Conservation (phyloP, 352 stramenopile genomes). For the Pythium sukuiense region DNA sequence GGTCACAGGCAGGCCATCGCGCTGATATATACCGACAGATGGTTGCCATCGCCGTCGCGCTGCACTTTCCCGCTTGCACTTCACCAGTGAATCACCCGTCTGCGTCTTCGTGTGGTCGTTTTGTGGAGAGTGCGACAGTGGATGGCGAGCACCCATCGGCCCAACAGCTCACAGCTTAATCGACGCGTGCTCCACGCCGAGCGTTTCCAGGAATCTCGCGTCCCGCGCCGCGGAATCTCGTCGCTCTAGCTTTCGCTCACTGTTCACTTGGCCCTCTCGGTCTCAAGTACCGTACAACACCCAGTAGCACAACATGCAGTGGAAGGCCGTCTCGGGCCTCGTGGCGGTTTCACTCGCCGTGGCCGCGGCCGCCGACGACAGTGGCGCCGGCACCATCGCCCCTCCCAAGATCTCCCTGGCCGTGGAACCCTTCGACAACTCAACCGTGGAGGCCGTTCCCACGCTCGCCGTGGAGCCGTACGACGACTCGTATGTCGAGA, state of each 20-base stretch:
- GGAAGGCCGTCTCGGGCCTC: not conserved
- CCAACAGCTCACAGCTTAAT: too few species aligned
- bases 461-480: not conserved
- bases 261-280: slow-evolving; percentile 1
- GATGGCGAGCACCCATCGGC: too few species aligned
- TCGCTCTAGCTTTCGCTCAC: not conserved
- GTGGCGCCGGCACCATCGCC: not conserved
- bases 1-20: too few species aligned
- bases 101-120: too few species aligned
- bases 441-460: not conserved
- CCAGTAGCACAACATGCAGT: not conserved
- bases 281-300: not conserved
- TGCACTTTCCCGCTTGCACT: too few species aligned
- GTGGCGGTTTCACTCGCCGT: not conserved
- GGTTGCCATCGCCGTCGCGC: too few species aligned
- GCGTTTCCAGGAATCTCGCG: not conserved
- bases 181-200: not conserved
- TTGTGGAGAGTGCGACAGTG: too few species aligned
- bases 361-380: not conserved
- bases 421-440: not conserved
- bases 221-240: too few species aligned
- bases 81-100: too few species aligned
- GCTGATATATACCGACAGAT: too few species aligned
- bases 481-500: slow-evolving; percentile 1
- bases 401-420: not conserved